Evolutionary conservation across 108 stramenopile species (phyloP).

Genomic region (Pseudonitzschia multiseries): DNA sequence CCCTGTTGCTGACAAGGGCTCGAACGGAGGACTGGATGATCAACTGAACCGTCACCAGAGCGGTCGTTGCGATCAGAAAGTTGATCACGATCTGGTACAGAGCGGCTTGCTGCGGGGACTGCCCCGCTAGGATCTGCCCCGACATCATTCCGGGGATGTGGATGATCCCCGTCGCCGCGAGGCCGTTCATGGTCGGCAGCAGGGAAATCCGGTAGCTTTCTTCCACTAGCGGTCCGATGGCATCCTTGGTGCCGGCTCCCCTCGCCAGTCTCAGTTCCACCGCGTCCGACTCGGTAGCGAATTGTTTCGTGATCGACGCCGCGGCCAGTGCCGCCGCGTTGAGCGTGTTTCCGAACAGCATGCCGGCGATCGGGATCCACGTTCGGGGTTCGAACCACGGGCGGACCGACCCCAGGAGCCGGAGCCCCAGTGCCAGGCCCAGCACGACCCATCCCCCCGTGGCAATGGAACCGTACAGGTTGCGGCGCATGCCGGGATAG

Average conservation of each 20-base stretch:
- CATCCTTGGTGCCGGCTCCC: conserved; percentile 38
- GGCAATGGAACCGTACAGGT: conserved; percentile 23
- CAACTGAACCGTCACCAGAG: conserved; percentile 33
- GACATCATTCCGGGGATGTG: conserved; percentile 94
- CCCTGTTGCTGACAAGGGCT: conserved; percentile 20
- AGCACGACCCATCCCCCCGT: conserved; percentile 12
- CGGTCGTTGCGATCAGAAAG: conserved; percentile 65
- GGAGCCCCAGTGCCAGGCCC: conserved; percentile 11
- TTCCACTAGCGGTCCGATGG: conserved; percentile 21
- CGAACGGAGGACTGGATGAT: conserved; percentile 46
- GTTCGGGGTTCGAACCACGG: conserved; percentile 38
- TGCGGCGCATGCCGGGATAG: conserved; percentile 24
- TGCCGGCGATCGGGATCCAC: conserved; percentile 78
- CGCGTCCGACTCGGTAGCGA: conserved; percentile 40
- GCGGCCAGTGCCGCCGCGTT: conserved; percentile 30
- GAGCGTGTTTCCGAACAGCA: conserved; percentile 80
- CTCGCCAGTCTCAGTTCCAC: conserved; percentile 43
- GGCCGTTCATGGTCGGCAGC: conserved; percentile 65
- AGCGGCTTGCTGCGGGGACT: conserved; percentile 73
- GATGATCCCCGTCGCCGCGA: conserved; percentile 81
- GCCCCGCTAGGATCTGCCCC: conserved; percentile 86
- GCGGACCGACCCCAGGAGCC: conserved; percentile 15
- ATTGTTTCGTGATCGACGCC: conserved; percentile 46
- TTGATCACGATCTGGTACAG: conserved; percentile 83
- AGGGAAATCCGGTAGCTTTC: conserved; percentile 36